phyloP scores from a whole-genome alignment of 2,329 filamentous ascomycete species.

The Lachnellula cervina region DNA sequence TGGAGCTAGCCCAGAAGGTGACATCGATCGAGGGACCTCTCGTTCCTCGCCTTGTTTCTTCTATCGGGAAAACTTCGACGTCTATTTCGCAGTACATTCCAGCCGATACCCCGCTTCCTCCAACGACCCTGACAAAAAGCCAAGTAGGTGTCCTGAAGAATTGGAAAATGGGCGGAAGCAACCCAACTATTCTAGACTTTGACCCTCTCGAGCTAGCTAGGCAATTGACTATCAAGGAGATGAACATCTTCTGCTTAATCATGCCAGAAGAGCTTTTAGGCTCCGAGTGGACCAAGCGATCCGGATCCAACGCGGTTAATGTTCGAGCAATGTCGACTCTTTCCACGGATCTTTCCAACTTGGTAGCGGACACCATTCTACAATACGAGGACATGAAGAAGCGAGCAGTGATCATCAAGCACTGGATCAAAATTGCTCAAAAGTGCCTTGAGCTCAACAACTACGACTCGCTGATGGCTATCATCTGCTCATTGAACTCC shows the following conservation, averaged over 20 bases:
- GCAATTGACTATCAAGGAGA: conserved; percentile 89
- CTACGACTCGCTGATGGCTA: conserved; percentile 95
- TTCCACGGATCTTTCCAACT: conserved; percentile 85
- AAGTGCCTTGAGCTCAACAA: conserved; percentile 88
- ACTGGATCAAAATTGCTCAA: conserved; percentile 93
- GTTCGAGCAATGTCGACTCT: conserved; percentile 91
- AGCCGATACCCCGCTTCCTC: conserved; percentile 66
- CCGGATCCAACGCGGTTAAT: conserved; percentile 72
- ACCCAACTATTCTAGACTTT: conserved; percentile 78
- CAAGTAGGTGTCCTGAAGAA: conserved; percentile 67
- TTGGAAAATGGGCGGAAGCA: conserved; percentile 67
- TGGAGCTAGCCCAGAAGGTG: conserved; percentile 76
- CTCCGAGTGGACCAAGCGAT: conserved; percentile 91
- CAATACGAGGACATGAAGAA: conserved; percentile 88
- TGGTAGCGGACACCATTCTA: conserved; percentile 90
- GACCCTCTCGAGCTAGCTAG: conserved; percentile 86
- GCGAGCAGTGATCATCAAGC: conserved; percentile 84
- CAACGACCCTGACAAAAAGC: conserved; percentile 66
- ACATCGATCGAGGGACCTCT: conserved; percentile 66
- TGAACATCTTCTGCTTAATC: conserved; percentile 85
- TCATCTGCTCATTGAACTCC: conserved; percentile 88
- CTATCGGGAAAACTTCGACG: conserved; percentile 82
- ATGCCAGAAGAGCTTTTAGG: conserved; percentile 86
- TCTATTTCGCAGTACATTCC: conserved; percentile 66
- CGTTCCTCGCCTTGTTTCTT: conserved; percentile 77